Conservation (phyloP, 257 asterid species). For the Jacaranda mimosifolia region DNA sequence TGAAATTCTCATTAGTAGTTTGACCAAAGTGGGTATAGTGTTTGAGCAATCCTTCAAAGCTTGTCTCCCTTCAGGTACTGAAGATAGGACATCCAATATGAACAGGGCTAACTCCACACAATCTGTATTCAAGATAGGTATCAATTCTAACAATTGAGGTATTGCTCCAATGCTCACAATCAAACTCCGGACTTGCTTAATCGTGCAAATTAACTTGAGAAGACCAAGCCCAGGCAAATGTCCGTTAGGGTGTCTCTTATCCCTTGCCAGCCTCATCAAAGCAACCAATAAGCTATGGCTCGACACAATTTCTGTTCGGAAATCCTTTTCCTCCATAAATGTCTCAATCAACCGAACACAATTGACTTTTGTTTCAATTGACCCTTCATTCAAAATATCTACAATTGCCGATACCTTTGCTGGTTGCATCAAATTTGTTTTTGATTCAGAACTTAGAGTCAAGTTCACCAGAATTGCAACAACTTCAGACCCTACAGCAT, state of each 20-base stretch:
- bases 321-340: slow-evolving; percentile 63
- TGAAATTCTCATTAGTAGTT: slow-evolving; percentile 63
- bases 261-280: slow-evolving; percentile 69
- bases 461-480: slow-evolving; percentile 69
- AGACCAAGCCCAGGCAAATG: slow-evolving; percentile 62
- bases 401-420: slow-evolving; percentile 69
- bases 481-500: slow-evolving; percentile 75
- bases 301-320: slow-evolving; percentile 54
- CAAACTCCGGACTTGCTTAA: slow-evolving; percentile 49
- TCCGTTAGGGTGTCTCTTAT: slow-evolving; percentile 63
- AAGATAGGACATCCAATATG: slow-evolving; percentile 53
- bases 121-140: slow-evolving; percentile 55
- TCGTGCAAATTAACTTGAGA: slow-evolving; percentile 54
- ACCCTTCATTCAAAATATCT: slow-evolving; percentile 79
- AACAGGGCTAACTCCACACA: slow-evolving; percentile 63
- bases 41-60: slow-evolving; percentile 65
- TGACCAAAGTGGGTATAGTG: slow-evolving; percentile 66
- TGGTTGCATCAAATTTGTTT: slow-evolving; percentile 68
- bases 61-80: slow-evolving; percentile 62
- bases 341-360: slow-evolving; percentile 65
- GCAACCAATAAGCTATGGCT: slow-evolving; percentile 81
- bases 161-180: slow-evolving; percentile 66
- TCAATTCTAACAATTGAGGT: slow-evolving; percentile 57
- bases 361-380: slow-evolving; percentile 71
- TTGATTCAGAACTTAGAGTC: slow-evolving; percentile 56